Evolutionary conservation across 768 basidiomycete species (phyloP).

Genomic region (Mrakia frigida): DNA sequence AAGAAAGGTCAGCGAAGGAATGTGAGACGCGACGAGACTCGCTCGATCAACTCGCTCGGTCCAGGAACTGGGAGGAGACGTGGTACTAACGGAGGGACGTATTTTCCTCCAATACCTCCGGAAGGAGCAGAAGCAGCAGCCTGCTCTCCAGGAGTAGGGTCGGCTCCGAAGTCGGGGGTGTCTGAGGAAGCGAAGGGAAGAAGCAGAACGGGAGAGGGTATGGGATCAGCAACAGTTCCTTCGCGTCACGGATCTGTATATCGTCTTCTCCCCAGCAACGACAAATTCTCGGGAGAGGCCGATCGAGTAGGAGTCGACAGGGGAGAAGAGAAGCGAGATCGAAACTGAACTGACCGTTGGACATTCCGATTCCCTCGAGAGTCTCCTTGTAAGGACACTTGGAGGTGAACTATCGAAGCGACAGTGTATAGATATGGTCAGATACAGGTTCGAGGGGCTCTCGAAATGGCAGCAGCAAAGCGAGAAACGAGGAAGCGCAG

Average conservation of each 20-base stretch:
- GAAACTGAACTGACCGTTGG: conserved; percentile 10
- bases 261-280: background rate
- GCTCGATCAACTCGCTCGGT: no score
- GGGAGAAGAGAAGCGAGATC: background rate
- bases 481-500: no score
- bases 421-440: background rate
- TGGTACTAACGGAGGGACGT: conserved; percentile 67
- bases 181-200: conserved; percentile 40
- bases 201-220: conserved; percentile 21
- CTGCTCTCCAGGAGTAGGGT: conserved; percentile 42
- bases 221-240: background rate
- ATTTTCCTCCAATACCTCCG: conserved; percentile 59
- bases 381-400: conserved; percentile 98
- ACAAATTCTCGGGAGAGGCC: background rate
- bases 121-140: conserved; percentile 43
- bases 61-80: no score
- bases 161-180: conserved; percentile 47
- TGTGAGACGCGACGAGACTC: no score
- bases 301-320: conserved; percentile 13
- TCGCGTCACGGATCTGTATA: no score
- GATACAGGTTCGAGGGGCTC: background rate
- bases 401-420: conserved; percentile 61
- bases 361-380: conserved; percentile 62
- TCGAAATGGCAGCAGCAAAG: background rate
- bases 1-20: conserved; percentile 2